Evolutionary conservation across 1,139 yeast species (phyloP), one percentile per base, ranked within the genome.

Genomic region (Yamadazyma atlantica): DNA sequence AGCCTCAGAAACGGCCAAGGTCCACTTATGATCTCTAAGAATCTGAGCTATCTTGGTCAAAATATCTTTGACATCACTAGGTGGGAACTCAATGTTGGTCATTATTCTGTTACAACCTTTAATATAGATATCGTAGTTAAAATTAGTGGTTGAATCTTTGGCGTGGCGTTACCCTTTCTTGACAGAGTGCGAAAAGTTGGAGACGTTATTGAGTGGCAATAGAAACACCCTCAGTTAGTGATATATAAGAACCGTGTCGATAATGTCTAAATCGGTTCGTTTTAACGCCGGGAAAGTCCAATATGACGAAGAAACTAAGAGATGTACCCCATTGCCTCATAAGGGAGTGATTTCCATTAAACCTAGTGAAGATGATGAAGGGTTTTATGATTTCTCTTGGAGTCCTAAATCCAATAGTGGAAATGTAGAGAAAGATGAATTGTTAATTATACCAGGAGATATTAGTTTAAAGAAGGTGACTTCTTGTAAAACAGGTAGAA

Each of bases 371-470:
- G 83, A 79, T 34, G 90, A 83, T 53, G 69, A 64, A 27, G 69
- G 61, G 12, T 70, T 71, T 50, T 66, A 53, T 44, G 72, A 68
- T 44, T 70, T 71, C 48, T 53, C 55, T 25, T 71, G 77, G 77
- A 42, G 64, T 21, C 73, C 75, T 31, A 70, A 69, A 43, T 46
- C 57, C 25, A 50, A 57, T 34, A 49, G 61, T 8, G 58, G 64
- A 14, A 66, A 64, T 14, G 57, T 73, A 14, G 81, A 75, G 39
- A 69, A 72, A 31, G 85, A 84, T 40, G 94, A 85, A 51, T 69
- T 89, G 48, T 74, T 89, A 49, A 77, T 92, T 38, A 84, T 92
- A 50, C 96, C 97, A 0, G 97, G 97, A 2, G 97, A 92, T 56
- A 95, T 90, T 31, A 79, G 83, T 33, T 87, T 95, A 82, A 77